phyloP scores from a whole-genome alignment of 768 basidiomycete genomes.

The Cubamyces lactineus region DNA sequence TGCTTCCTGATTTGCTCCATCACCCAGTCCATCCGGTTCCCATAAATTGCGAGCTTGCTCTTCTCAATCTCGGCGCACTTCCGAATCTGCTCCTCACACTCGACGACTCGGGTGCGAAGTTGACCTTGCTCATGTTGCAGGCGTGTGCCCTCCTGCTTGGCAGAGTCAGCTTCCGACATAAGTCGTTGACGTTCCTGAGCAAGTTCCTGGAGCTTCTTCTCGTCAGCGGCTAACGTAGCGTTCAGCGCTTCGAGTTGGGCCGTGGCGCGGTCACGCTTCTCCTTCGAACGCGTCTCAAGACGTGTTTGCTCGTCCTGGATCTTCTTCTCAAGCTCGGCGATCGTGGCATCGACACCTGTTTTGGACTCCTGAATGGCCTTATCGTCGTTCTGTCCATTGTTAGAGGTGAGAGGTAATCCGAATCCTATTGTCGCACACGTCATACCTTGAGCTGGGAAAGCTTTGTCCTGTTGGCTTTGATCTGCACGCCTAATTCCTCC shows the following conservation, averaged over 20 bases:
- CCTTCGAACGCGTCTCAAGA: constrained; percentile 59
- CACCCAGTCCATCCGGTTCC: constrained; percentile 60
- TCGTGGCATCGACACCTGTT: constrained; percentile 36
- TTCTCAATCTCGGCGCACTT: constrained; percentile 53
- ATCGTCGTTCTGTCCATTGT: constrained; percentile 48
- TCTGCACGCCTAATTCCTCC: constrained; percentile 41
- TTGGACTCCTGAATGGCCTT: constrained; percentile 51
- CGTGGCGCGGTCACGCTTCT: constrained; percentile 61
- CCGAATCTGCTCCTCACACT: constrained; percentile 53
- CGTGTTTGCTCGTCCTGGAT: constrained; percentile 58
- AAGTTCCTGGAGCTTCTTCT: constrained; percentile 1
- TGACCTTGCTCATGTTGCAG: constrained; percentile 36
- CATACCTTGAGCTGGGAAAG: constrained; percentile 51
- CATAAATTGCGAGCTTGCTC: constrained; percentile 65
- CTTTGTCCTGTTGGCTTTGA: constrained; percentile 49
- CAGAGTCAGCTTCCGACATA: background rate
- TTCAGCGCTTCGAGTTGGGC: constrained; percentile 53
- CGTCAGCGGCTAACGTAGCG: constrained; percentile 35
- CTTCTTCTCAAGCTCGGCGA: constrained; percentile 44
- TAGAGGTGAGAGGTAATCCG: background rate
- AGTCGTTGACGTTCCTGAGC: constrained; percentile 7
- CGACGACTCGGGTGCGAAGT: constrained; percentile 44
- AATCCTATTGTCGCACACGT: background rate
- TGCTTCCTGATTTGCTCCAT: constrained; percentile 52
- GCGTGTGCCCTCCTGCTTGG: constrained; percentile 1